phyloP scores from a whole-genome alignment of 208 protist genomes.

The Phytomonas sp. region DNA sequence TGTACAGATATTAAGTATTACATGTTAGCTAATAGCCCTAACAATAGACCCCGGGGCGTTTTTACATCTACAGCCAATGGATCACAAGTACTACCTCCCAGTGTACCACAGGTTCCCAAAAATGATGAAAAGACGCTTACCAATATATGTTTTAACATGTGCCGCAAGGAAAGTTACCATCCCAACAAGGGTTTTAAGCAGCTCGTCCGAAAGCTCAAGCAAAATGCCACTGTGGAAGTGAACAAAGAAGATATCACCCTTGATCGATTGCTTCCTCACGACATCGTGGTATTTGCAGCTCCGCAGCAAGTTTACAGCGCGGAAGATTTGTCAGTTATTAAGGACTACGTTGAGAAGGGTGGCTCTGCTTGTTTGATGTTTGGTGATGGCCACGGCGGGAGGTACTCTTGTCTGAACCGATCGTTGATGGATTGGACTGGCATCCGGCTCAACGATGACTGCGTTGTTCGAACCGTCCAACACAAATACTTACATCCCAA shows the following conservation, averaged over 20 bases:
- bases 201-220: slow-evolving; percentile 67
- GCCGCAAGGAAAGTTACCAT: slow-evolving; percentile 82
- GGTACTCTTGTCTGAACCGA: slow-evolving; percentile 73
- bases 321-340: slow-evolving; percentile 73
- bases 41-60: neutral
- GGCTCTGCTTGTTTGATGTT: slow-evolving; percentile 89
- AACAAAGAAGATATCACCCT: slow-evolving; percentile 88
- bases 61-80: neutral
- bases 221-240: slow-evolving; percentile 67
- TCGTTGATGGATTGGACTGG: slow-evolving; percentile 86
- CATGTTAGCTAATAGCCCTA: neutral
- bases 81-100: neutral
- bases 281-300: slow-evolving; percentile 75
- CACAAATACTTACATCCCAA: slow-evolving; percentile 96
- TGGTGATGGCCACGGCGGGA: slow-evolving; percentile 88
- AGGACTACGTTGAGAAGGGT: slow-evolving; percentile 81
- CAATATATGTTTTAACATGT: slow-evolving; percentile 82
- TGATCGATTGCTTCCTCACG: slow-evolving; percentile 54
- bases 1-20: neutral
- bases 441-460: slow-evolving; percentile 91
- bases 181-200: slow-evolving; percentile 87
- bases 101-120: neutral
- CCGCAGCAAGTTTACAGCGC: slow-evolving; percentile 65
- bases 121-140: neutral
- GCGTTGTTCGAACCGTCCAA: slow-evolving; percentile 91